phyloP scores from a whole-genome alignment of 345 rosid species.

The Bretschneidera sinensis region DNA sequence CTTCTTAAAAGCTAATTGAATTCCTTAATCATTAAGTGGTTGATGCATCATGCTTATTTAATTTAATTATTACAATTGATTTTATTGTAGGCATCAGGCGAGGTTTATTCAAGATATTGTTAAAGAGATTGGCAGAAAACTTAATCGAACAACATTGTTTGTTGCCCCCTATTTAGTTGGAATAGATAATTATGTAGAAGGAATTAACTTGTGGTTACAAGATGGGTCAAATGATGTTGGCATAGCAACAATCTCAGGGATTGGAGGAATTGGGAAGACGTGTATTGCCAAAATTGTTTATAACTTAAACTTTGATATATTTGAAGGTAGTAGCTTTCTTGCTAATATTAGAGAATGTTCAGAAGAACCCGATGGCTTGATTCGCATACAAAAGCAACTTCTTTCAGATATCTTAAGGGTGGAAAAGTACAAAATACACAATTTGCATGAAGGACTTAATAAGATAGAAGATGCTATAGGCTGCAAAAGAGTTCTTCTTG shows the following conservation, averaged over 20 bases:
- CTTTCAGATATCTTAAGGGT: slow-evolving; percentile 15
- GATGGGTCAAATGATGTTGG: slow-evolving; percentile 17
- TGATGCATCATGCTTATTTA: no score
- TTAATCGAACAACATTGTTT: slow-evolving; percentile 5
- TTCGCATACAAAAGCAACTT: slow-evolving; percentile 21
- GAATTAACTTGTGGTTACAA: slow-evolving; percentile 15
- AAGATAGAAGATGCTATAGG: neutral
- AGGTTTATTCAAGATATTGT: slow-evolving; percentile 2
- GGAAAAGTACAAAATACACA: slow-evolving; percentile 11
- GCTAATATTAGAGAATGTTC: slow-evolving; percentile 19
- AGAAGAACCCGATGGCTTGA: slow-evolving; percentile 12
- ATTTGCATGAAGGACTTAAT: neutral
- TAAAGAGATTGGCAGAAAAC: slow-evolving; percentile 7
- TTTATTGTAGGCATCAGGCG: neutral
- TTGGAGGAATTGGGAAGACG: slow-evolving; percentile 11
- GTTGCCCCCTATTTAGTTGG: slow-evolving; percentile 21
- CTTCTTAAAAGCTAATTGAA: slow-evolving; percentile 4
- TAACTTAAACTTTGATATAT: slow-evolving; percentile 18
- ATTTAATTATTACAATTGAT: no score
- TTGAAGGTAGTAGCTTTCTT: slow-evolving; percentile 21
- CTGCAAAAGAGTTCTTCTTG: slow-evolving; percentile 9
- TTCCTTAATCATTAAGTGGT: no score
- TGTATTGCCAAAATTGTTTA: slow-evolving; percentile 3
- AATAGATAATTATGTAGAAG: slow-evolving; percentile 11
- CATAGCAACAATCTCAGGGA: slow-evolving; percentile 22